Conservation (phyloP, 2,329 filamentous ascomycete genomes). For the Diaporthe australafricana region DNA sequence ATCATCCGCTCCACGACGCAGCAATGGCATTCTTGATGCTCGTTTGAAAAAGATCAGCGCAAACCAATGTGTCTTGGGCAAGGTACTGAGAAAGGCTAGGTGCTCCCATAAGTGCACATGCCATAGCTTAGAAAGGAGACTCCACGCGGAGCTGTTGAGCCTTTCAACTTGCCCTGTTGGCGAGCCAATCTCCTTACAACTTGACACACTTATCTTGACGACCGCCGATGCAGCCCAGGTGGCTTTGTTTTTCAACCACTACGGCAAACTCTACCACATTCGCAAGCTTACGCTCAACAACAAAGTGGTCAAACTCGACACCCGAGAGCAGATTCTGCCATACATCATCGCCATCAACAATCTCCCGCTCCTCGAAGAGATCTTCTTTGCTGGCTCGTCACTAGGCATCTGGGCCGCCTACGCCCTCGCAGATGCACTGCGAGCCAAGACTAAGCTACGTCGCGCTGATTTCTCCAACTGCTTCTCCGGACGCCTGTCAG, state of each 20-base stretch:
- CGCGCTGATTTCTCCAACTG: constrained; percentile 3
- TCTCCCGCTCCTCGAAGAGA: background rate
- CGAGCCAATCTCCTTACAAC: background rate
- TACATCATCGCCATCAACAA: background rate
- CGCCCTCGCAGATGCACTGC: background rate
- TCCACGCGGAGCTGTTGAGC: background rate
- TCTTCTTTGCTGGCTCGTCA: background rate
- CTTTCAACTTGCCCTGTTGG: background rate
- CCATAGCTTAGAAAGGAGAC: background rate
- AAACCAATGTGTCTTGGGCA: background rate
- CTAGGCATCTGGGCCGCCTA: constrained; percentile 8
- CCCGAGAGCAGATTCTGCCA: background rate
- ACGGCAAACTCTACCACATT: background rate
- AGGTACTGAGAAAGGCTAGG: background rate
- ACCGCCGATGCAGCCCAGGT: background rate
- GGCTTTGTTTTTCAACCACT: background rate
- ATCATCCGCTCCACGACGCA: background rate
- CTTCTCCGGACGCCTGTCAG: background rate
- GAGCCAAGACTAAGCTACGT: constrained; percentile 11
- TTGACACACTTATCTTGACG: background rate
- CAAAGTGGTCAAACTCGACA: background rate
- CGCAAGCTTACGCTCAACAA: background rate
- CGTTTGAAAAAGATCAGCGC: constrained; percentile 3
- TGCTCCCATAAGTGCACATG: background rate
- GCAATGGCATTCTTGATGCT: background rate